Conservation (phyloP, 2,329 filamentous ascomycete species). For the Didymellaceae sp. region DNA sequence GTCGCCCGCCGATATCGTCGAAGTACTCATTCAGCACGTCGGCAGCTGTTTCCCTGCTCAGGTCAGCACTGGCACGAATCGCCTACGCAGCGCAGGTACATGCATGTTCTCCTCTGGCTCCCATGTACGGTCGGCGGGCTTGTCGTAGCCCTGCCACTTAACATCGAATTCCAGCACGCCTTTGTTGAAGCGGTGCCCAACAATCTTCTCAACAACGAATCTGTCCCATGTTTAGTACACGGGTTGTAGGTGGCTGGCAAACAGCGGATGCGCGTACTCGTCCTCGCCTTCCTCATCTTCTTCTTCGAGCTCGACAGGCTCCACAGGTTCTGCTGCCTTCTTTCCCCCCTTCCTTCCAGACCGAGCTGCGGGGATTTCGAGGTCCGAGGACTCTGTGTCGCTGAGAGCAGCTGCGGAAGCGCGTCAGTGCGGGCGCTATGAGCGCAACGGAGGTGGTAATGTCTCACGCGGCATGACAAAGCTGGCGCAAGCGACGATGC, state of each 20-base stretch:
- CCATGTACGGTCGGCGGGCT: constrained; percentile 75
- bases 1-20: constrained; percentile 66
- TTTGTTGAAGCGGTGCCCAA: constrained; percentile 64
- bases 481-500: constrained; percentile 19
- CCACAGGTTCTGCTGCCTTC: constrained; percentile 7
- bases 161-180: constrained; percentile 65
- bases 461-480: constrained; percentile 45
- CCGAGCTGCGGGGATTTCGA: constrained; percentile 36
- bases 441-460: constrained; percentile 17
- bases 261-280: constrained; percentile 47
- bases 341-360: constrained; percentile 4
- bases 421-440: constrained; percentile 23
- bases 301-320: constrained; percentile 34
- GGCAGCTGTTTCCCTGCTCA: constrained; percentile 42
- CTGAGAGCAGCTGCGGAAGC: constrained; percentile 46
- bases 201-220: constrained; percentile 77
- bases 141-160: constrained; percentile 81
- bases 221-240: constrained; percentile 53
- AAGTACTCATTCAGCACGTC: constrained; percentile 71
- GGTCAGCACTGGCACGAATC: constrained; percentile 5
- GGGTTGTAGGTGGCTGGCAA: not conserved
- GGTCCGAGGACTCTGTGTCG: constrained; percentile 49
- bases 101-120: constrained; percentile 77
- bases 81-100: constrained; percentile 30
- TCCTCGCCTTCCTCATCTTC: constrained; percentile 49